Evolutionary conservation across 2,329 filamentous ascomycete species (phyloP).

Genomic region (Aspergillus uvarum): DNA sequence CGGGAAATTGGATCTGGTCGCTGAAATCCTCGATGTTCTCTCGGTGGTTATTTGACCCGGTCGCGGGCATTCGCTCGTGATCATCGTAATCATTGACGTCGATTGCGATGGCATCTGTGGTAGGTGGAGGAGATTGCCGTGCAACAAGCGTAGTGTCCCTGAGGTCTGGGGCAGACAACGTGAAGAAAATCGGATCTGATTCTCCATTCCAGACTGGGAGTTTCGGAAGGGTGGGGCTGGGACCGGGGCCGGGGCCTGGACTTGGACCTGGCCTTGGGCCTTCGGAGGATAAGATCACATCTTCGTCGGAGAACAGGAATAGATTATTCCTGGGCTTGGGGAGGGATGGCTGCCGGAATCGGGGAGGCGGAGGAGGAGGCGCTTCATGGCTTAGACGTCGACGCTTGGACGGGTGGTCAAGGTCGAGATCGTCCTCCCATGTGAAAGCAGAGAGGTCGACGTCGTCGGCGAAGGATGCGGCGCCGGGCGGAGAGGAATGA

Average conservation of each 20-base stretch:
- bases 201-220: constrained; percentile 22
- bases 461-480: constrained; percentile 25
- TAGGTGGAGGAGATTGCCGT: background rate
- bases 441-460: constrained; percentile 29
- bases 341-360: background rate
- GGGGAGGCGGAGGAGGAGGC: constrained; percentile 3
- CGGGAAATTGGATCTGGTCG: constrained; percentile 28
- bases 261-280: background rate
- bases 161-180: constrained; percentile 40
- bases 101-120: constrained; percentile 34
- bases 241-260: background rate
- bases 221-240: constrained; percentile 12
- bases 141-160: background rate
- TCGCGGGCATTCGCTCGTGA: background rate
- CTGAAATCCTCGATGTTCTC: constrained; percentile 37
- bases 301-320: constrained; percentile 33
- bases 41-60: constrained; percentile 4
- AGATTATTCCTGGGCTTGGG: constrained; percentile 12
- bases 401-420: constrained; percentile 33
- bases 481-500: constrained; percentile 12
- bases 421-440: constrained; percentile 21
- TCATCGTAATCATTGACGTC: constrained; percentile 16
- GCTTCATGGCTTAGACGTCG: constrained; percentile 30
- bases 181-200: constrained; percentile 46
- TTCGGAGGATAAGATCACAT: constrained; percentile 20